These are phyloP conservation scores for Sporobolomyces pararoseus DNA, from an alignment of 768 basidiomycete genomes.

Conservation along the genomic window DNA sequence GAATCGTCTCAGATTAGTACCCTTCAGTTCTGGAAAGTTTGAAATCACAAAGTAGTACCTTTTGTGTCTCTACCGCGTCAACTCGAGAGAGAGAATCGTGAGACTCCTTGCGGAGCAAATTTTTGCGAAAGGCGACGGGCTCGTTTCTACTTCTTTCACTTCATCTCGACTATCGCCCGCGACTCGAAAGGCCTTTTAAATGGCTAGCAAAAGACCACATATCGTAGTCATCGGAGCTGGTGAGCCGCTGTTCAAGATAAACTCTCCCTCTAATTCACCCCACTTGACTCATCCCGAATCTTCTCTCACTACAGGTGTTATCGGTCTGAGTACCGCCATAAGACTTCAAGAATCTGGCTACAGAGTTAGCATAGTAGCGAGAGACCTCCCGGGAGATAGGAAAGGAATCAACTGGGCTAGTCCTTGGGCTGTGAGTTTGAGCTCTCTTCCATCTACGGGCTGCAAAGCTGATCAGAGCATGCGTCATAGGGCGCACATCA, in stretches of 20 bases:
- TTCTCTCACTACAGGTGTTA: slow-evolving; percentile 57
- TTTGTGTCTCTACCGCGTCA: too few relatives aligned
- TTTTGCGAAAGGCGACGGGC: too few relatives aligned
- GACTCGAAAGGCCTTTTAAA: too few relatives aligned
- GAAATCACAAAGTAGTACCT: slow-evolving; percentile 8
- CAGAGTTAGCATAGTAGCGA: slow-evolving; percentile 66
- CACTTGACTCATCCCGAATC: slow-evolving; percentile 9
- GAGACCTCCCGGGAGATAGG: slow-evolving; percentile 66
- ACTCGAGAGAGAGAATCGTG: too few relatives aligned
- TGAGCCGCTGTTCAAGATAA: too few relatives aligned
- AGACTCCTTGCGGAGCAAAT: too few relatives aligned
- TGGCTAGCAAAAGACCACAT: too few relatives aligned
- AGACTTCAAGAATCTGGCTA: slow-evolving; percentile 65
- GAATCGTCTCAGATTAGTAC: not conserved
- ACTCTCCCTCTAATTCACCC: not conserved
- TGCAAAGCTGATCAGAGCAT: not conserved
- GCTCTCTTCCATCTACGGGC: not conserved
- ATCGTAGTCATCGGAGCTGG: slow-evolving; percentile 54
- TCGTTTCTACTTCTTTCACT: too few relatives aligned
- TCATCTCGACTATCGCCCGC: not conserved
- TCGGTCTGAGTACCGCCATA: slow-evolving; percentile 72
- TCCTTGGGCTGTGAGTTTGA: slow-evolving; percentile 67
- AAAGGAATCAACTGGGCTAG: slow-evolving; percentile 73
- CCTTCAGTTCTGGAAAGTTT: not conserved
- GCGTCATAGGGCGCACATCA: slow-evolving; percentile 68